Evolutionary conservation across 2,329 filamentous ascomycete species (phyloP).

Genomic region (Botrytis deweyae): DNA sequence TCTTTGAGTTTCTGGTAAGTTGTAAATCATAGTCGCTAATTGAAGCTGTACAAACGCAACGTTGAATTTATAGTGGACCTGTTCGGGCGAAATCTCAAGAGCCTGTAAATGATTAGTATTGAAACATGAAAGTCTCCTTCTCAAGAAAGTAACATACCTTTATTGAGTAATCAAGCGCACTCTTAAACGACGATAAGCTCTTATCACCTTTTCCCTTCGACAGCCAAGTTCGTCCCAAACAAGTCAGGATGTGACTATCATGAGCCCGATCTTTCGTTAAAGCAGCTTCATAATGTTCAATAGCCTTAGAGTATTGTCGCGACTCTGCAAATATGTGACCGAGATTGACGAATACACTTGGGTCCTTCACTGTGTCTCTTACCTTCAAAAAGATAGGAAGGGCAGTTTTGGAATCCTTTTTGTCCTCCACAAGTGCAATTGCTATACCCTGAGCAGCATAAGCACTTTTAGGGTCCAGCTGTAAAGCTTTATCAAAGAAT

Average conservation of each 20-base stretch:
- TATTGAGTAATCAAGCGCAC: slow-evolving; percentile 61
- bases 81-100: slow-evolving; percentile 73
- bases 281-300: slow-evolving; percentile 88
- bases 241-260: slow-evolving; percentile 67
- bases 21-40: slow-evolving; percentile 77
- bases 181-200: slow-evolving; percentile 61
- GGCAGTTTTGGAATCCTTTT: slow-evolving; percentile 80
- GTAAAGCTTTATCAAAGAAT: slow-evolving; percentile 96
- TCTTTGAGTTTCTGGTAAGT: slow-evolving; percentile 71
- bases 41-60: slow-evolving; percentile 97
- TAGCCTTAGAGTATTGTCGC: slow-evolving; percentile 84
- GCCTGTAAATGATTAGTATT: slow-evolving; percentile 52
- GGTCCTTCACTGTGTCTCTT: slow-evolving; percentile 83
- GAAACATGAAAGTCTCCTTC: neutral
- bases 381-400: slow-evolving; percentile 88
- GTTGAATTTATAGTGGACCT: slow-evolving; percentile 94
- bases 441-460: slow-evolving; percentile 95
- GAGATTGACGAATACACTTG: slow-evolving; percentile 86
- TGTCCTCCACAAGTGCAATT: slow-evolving; percentile 91
- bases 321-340: slow-evolving; percentile 91
- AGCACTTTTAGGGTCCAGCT: slow-evolving; percentile 91
- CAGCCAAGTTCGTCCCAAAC: slow-evolving; percentile 69
- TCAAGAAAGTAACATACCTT: slow-evolving; percentile 48
- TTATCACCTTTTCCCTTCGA: slow-evolving; percentile 65
- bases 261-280: slow-evolving; percentile 60